A percentile compares a stretch with the other conserved stretches of the same genome.
Conservation (phyloP, 1,139 yeast species). For the Pneumocystis canis region DNA sequence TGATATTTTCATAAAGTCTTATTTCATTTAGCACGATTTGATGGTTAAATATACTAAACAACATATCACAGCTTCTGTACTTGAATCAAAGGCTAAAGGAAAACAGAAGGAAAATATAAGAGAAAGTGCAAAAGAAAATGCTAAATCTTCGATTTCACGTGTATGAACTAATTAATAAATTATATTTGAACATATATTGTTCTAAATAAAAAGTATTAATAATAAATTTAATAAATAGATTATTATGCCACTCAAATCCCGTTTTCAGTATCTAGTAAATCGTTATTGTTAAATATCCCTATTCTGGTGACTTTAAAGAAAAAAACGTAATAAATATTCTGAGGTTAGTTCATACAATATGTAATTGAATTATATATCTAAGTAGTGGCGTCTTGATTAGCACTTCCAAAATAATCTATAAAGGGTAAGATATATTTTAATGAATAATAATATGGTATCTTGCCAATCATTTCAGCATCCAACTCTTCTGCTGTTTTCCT, state of each 20-base stretch:
- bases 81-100: neutral
- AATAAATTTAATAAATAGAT: neutral
- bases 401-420: neutral
- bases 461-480: constrained; percentile 83
- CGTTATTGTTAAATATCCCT: neutral
- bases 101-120: neutral
- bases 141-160: neutral
- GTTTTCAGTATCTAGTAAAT: neutral
- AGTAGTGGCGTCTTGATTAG: neutral
- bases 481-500: constrained; percentile 77
- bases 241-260: neutral
- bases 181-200: neutral
- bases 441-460: constrained; percentile 17
- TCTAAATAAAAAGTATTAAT: neutral
- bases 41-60: neutral
- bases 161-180: neutral
- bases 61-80: neutral
- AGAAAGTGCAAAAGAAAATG: neutral
- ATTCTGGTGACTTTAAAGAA: neutral
- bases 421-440: neutral
- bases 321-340: neutral
- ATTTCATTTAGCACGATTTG: neutral
- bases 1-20: neutral
- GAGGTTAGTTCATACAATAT: neutral
- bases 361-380: neutral